These are phyloP conservation scores for Dillenia suffruticosa DNA, from an alignment of 164 flowering plant genomes.

Conservation along the genomic window DNA sequence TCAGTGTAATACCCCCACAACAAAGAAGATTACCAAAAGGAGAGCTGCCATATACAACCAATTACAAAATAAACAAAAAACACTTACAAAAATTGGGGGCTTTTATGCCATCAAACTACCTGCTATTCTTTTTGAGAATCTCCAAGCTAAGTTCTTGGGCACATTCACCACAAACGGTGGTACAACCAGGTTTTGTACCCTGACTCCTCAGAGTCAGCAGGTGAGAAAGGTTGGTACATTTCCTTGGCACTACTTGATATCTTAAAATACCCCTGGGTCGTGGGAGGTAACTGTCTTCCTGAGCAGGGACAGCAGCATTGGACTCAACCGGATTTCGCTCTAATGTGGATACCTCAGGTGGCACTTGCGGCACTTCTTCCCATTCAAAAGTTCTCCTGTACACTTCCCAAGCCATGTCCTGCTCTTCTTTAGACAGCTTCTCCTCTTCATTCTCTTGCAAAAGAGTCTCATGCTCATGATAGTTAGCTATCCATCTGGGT, in stretches of 20 bases:
- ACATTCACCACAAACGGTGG: conserved; percentile 87
- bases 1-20: no score
- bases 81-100: no score
- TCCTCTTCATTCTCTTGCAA: conserved; percentile 99
- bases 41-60: no score
- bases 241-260: conserved; percentile 30
- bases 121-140: conserved; percentile 29
- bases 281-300: conserved; percentile 12
- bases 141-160: conserved; percentile 80
- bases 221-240: conserved; percentile 83
- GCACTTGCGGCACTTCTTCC: conserved; percentile 71
- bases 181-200: conserved; percentile 67
- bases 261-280: conserved; percentile 25
- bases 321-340: conserved; percentile 30
- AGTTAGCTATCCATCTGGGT: conserved; percentile 85
- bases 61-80: no score
- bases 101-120: not conserved
- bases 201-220: conserved; percentile 78
- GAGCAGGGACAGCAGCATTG: conserved; percentile 11
- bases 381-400: conserved; percentile 61
- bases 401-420: conserved; percentile 97
- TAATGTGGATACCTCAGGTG: conserved; percentile 31
- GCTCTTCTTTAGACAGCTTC: conserved; percentile 91
- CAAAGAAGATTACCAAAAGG: no score
- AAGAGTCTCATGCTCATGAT: conserved; percentile 95